Evolutionary conservation across 768 basidiomycete genomes (phyloP), one percentile per base, ranked within the genome.

Genomic region (Tricholoma flavovirens): DNA sequence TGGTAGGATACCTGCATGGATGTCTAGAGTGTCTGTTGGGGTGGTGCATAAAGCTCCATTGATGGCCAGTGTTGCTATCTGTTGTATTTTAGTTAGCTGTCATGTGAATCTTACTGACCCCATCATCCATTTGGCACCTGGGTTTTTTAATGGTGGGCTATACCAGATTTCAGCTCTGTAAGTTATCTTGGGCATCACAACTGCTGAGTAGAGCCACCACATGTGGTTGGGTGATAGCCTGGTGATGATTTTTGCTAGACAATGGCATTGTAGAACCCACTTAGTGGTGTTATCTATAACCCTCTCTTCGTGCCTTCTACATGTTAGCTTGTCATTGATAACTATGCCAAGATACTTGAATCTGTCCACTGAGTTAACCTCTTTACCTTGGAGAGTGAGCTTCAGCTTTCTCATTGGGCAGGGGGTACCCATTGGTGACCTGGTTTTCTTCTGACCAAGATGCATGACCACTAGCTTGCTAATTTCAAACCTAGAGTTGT

Each of bases 171-270:
- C n/a, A n/a, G n/a, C n/a, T n/a, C n/a, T n/a, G n/a, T n/a, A n/a
- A n/a, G n/a, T n/a, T n/a, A n/a, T 58, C 22, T 63, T 62, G 0
- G 64, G 65, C n/a, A n/a, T n/a, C n/a, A 59, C 60, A 2, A 65
- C 65, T 6, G 65, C 57, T 0, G 49, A 8, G 36, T 64, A 68
- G 5, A 67, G 58, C 19, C 53, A 60, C 9, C 49, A 15, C 38
- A 57, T 59, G 8, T 60, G 33, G 10, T 36, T 54, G 1, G 45
- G 6, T 5, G 12, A 26, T n/a, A n/a, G n/a, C n/a, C n/a, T n/a
- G n/a, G n/a, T n/a, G n/a, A n/a, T n/a, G n/a, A n/a, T n/a, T n/a
- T 3, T 59, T 1, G 57, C 26, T 0, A 67, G 53, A 0, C 55
- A 0, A 3, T 43, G 35, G 5, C 42, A 46, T 1, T 52, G 17